A percentile compares a stretch with the other conserved stretches of the same genome.
Evolutionary conservation across 768 basidiomycete genomes (phyloP).

Genomic region (Holtermannia corniformis): DNA sequence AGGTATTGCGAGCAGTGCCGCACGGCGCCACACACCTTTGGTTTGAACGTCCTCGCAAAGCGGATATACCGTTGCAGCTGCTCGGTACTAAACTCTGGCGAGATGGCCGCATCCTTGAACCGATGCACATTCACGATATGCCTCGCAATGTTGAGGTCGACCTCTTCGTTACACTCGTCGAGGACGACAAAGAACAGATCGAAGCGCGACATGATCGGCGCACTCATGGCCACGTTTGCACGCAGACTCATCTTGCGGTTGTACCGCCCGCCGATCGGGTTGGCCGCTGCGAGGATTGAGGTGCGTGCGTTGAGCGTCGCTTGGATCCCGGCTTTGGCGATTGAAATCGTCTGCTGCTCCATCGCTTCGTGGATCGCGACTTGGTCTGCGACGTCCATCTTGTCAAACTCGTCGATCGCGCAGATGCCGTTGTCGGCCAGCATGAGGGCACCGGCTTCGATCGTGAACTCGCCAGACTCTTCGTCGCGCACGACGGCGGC

Average conservation of each 20-base stretch:
- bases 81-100: conserved; percentile 95
- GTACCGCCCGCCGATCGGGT: conserved; percentile 93
- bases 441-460: conserved; percentile 98
- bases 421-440: conserved; percentile 98
- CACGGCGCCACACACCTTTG: conserved; percentile 56
- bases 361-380: conserved; percentile 99
- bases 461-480: conserved; percentile 98
- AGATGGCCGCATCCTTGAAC: conserved; percentile 86
- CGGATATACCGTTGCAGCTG: conserved; percentile 92
- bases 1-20: neutral
- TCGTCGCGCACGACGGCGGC: conserved; percentile 98
- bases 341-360: conserved; percentile 99
- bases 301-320: conserved; percentile 96
- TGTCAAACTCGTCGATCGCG: conserved; percentile 99
- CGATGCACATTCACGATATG: conserved; percentile 98
- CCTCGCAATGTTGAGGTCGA: conserved; percentile 83
- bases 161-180: conserved; percentile 89
- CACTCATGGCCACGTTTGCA: conserved; percentile 92
- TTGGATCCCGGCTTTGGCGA: conserved; percentile 98
- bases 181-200: conserved; percentile 97
- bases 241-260: conserved; percentile 86
- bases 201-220: conserved; percentile 98
- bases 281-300: conserved; percentile 93
- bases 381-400: conserved; percentile 98
- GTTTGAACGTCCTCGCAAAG: conserved; percentile 93